These are phyloP conservation scores for Cichorium intybus DNA, from an alignment of 140 eudicot species.

Conservation along the genomic window DNA sequence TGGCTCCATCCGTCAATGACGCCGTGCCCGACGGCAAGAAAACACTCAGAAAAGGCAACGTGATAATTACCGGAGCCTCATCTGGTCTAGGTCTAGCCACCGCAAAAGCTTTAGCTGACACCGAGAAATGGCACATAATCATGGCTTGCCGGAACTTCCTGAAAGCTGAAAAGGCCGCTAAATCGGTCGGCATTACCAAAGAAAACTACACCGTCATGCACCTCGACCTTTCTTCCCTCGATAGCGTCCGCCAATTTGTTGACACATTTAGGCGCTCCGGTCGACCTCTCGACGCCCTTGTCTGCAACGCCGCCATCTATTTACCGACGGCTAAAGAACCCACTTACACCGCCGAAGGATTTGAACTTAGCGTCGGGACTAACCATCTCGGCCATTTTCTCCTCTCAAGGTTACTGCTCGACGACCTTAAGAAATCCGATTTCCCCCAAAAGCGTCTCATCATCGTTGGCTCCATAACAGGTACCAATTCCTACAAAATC, in stretches of 20 bases:
- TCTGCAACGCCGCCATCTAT: slow-evolving; percentile 82
- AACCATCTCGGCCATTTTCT: slow-evolving; percentile 94
- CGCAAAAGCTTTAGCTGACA: slow-evolving; percentile 69
- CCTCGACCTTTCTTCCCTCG: slow-evolving; percentile 86
- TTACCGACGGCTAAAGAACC: slow-evolving; percentile 88
- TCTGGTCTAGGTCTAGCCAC: slow-evolving; percentile 88
- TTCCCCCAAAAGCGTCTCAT: slow-evolving; percentile 66
- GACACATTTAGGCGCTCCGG: slow-evolving; percentile 59
- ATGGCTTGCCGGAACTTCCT: slow-evolving; percentile 92
- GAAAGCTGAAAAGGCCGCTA: slow-evolving; percentile 83
- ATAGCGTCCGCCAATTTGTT: slow-evolving; percentile 82
- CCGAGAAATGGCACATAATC: slow-evolving; percentile 68
- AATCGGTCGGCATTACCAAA: slow-evolving; percentile 60
- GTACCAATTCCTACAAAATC: slow-evolving; percentile 32
- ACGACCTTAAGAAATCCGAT: slow-evolving; percentile 73
- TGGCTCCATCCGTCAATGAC: slow-evolving; percentile 50
- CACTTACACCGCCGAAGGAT: slow-evolving; percentile 78
- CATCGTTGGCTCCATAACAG: slow-evolving; percentile 95
- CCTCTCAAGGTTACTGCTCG: slow-evolving; percentile 64
- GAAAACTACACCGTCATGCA: slow-evolving; percentile 79
- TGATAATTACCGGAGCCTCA: slow-evolving; percentile 79
- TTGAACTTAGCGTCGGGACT: slow-evolving; percentile 85
- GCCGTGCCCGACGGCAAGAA: slow-evolving; percentile 52
- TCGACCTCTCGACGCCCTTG: slow-evolving; percentile 70
- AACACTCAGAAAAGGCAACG: slow-evolving; percentile 70